Conservation (phyloP, 352 stramenopile genomes). For the Globisporangium camurandrum region DNA sequence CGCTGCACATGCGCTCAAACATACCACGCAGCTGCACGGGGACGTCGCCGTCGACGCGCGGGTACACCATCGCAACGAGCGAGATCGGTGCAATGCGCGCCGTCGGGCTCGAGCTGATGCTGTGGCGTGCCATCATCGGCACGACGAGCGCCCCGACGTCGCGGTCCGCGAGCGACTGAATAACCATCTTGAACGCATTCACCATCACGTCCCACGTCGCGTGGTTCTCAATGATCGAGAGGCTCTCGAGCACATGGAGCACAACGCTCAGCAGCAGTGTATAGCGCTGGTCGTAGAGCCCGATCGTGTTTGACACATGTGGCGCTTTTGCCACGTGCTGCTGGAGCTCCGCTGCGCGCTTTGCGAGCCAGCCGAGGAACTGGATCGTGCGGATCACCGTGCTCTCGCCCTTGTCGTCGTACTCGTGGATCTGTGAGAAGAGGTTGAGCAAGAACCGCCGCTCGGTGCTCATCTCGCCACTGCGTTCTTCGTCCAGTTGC, state of each 20-base stretch:
- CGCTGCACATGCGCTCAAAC: slow-evolving; percentile 82
- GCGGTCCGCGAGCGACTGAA: slow-evolving; percentile 43
- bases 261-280: slow-evolving; percentile 69
- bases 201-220: slow-evolving; percentile 87
- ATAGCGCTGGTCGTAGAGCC: slow-evolving; percentile 38
- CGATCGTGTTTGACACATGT: slow-evolving; percentile 8
- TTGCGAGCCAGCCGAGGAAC: slow-evolving; percentile 71
- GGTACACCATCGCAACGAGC: slow-evolving; percentile 71
- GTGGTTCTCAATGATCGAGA: slow-evolving; percentile 87
- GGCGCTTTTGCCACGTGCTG: slow-evolving; percentile 29
- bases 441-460: slow-evolving; percentile 75
- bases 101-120: slow-evolving; percentile 77
- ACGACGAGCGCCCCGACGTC: slow-evolving; percentile 62
- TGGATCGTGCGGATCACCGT: slow-evolving; percentile 80
- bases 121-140: slow-evolving; percentile 75
- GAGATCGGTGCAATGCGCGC: slow-evolving; percentile 78
- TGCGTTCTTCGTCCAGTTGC: slow-evolving; percentile 50
- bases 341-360: slow-evolving; percentile 57
- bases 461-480: slow-evolving; percentile 69
- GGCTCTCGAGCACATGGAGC: slow-evolving; percentile 74
- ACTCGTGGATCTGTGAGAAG: slow-evolving; percentile 80
- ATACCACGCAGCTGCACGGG: slow-evolving; percentile 79
- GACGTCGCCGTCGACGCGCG: slow-evolving; percentile 57
- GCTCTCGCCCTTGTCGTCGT: slow-evolving; percentile 83
- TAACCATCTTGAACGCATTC: slow-evolving; percentile 69